Evolutionary conservation across 495 filamentous ascomycete species (phyloP).

Genomic region (Penicillium antarcticum): DNA sequence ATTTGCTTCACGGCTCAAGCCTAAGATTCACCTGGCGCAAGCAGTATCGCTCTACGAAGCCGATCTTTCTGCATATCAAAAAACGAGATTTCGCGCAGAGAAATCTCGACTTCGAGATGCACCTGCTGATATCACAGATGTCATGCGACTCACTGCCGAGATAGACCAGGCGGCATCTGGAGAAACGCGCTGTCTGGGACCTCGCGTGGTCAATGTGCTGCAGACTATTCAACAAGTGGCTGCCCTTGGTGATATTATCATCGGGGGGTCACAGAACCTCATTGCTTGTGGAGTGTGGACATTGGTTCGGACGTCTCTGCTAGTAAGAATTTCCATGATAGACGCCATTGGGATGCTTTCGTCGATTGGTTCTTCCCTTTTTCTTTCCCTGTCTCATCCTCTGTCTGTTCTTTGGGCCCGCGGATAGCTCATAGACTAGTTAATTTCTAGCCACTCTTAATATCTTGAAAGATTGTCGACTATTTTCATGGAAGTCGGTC

Average conservation of each 20-base stretch:
- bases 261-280: slow-evolving; percentile 43
- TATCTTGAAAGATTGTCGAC: slow-evolving; percentile 38
- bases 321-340: slow-evolving; percentile 17
- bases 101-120: slow-evolving; percentile 19
- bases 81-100: slow-evolving; percentile 23
- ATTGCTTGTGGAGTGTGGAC: slow-evolving; percentile 45
- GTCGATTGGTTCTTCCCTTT: background rate
- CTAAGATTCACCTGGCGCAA: slow-evolving; percentile 36
- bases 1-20: slow-evolving; percentile 22
- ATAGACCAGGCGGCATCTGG: slow-evolving; percentile 22
- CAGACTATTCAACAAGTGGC: slow-evolving; percentile 42
- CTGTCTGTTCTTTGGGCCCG: too few species aligned
- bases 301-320: slow-evolving; percentile 36
- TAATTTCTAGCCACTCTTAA: slow-evolving; percentile 6
- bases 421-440: background rate
- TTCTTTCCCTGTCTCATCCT: too few species aligned
- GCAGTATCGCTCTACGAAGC: slow-evolving; percentile 39
- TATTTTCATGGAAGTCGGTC: slow-evolving; percentile 39
- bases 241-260: slow-evolving; percentile 38
- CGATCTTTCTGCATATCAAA: slow-evolving; percentile 35
- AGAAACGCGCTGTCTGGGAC: slow-evolving; percentile 33
- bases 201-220: slow-evolving; percentile 40
- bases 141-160: slow-evolving; percentile 40
- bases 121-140: slow-evolving; percentile 20
- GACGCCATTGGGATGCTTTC: too few species aligned